Base-by-base conservation (phyloP, 106 monocot genomes). In the Xerophyta viscosa region DNA sequence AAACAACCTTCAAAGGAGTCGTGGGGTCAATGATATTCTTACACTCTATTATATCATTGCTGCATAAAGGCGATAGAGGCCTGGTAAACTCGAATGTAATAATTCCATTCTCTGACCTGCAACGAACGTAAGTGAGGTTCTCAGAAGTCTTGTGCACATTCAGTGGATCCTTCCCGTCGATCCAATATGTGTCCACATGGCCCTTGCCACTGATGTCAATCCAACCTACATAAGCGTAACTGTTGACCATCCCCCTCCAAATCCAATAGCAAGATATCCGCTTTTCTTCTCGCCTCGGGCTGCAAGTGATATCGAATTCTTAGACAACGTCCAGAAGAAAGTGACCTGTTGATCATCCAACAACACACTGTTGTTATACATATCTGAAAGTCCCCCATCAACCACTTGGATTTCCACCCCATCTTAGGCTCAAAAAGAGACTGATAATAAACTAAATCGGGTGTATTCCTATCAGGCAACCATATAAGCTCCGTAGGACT, bases 361-460 rank as follows among this genome's bases (percentile, higher is more conserved):
- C 5, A 33, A 33, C 7, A 33, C 33, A 33, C 33, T 33, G 33
- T 33, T 33, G 33, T 33, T 33, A 33, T 33, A 33, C 33, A 33
- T 33, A 33, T 33, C 33, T 10, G 33, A 33, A 33, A 33, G 71
- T 12, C 93, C 93, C 19, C 93, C 93, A 72, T 93, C 93, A 4
- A 93, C 93, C 18, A 93, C 93, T 39, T 80, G 69, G 62, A 93
- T 63, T 80, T 93, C 88, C 88, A 93, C 20, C 93, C 93, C 93
- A 93, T 93, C 53, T 93, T 93, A 48, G 62, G 65, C 50, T 67
- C 80, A 50, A 68, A 93, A 1, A 93, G 42, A 2, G 88, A 88
- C 2, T 93, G 93, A 43, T 93, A 93, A 46, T 88, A 88, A 36
- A 88, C 88, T 45, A 69, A 74, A 44, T 88, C 93, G 6, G 93